Evolutionary conservation across 1,284 basidiomycete species (phyloP).

Genomic region (Ceratobasidium sp.): DNA sequence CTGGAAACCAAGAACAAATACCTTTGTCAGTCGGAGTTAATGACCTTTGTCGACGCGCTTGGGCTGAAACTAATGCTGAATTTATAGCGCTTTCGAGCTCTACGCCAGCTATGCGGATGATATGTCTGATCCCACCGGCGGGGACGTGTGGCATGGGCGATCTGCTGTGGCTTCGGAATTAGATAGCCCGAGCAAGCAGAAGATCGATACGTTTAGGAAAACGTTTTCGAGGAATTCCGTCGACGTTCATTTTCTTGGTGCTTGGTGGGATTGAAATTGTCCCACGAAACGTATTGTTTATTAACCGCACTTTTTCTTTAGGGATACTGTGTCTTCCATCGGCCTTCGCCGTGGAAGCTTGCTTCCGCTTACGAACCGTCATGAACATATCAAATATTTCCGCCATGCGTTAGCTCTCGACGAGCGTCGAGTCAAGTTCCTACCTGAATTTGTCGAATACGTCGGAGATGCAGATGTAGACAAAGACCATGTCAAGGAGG

Average conservation of each 20-base stretch:
- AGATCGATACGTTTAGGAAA: neutral
- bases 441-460: slow-evolving; percentile 12
- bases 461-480: neutral
- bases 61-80: neutral
- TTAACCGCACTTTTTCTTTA: neutral
- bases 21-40: slow-evolving; percentile 57
- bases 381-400: slow-evolving; percentile 13
- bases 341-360: neutral
- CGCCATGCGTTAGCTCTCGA: slow-evolving; percentile 45
- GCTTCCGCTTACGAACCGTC: neutral
- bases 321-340: slow-evolving; percentile 13
- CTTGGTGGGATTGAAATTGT: slow-evolving; percentile 40
- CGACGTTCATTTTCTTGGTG: slow-evolving; percentile 7
- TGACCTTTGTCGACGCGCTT: neutral
- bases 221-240: slow-evolving; percentile 39
- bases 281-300: no score
- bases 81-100: neutral
- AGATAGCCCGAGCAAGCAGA: slow-evolving; percentile 9
- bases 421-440: slow-evolving; percentile 34
- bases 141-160: neutral
- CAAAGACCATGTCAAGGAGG: slow-evolving; percentile 53
- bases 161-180: slow-evolving; percentile 1
- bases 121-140: neutral
- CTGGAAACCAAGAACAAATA: slow-evolving; percentile 58
- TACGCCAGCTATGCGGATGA: slow-evolving; percentile 17